These are phyloP conservation scores for Helotiales sp. DNA, from an alignment of 2,329 filamentous ascomycete species.

Conservation along the genomic window DNA sequence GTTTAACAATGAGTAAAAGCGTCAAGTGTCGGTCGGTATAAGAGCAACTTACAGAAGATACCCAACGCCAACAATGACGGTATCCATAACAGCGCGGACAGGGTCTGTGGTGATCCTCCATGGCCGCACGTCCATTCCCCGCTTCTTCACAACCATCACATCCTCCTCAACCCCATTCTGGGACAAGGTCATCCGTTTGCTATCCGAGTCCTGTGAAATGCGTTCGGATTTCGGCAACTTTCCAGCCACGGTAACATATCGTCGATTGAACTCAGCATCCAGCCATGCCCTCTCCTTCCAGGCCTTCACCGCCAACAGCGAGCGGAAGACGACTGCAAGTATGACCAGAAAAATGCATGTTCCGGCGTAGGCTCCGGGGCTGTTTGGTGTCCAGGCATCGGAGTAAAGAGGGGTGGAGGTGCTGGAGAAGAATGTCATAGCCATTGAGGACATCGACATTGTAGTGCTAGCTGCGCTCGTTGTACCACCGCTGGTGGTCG, in stretches of 20 bases:
- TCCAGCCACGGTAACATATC: constrained; percentile 75
- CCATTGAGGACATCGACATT: constrained; percentile 56
- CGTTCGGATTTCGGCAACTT: constrained; percentile 49
- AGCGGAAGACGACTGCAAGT: constrained; percentile 72
- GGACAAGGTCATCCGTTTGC: constrained; percentile 69
- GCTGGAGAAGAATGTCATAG: constrained; percentile 68
- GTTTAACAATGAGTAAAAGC: constrained; percentile 27
- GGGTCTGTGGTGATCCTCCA: constrained; percentile 85
- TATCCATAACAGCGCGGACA: constrained; percentile 72
- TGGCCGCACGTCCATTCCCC: constrained; percentile 59
- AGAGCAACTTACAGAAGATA: constrained; percentile 77
- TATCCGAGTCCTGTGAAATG: constrained; percentile 52
- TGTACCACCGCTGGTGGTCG: not conserved
- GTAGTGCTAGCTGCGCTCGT: constrained; percentile 25
- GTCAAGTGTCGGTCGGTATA: constrained; percentile 1
- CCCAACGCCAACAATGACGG: constrained; percentile 74
- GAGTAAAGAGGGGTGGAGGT: constrained; percentile 70
- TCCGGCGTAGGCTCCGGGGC: constrained; percentile 75
- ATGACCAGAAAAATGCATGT: constrained; percentile 91
- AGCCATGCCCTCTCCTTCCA: constrained; percentile 68
- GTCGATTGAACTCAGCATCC: constrained; percentile 71
- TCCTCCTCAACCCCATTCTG: constrained; percentile 82
- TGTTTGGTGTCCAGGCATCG: constrained; percentile 73
- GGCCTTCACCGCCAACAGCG: constrained; percentile 73
- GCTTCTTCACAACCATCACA: constrained; percentile 72